A percentile compares a stretch with the other conserved stretches of the same genome.
Conservation (phyloP, 2,329 filamentous ascomycete species). For the Verticillium albo-atrum region DNA sequence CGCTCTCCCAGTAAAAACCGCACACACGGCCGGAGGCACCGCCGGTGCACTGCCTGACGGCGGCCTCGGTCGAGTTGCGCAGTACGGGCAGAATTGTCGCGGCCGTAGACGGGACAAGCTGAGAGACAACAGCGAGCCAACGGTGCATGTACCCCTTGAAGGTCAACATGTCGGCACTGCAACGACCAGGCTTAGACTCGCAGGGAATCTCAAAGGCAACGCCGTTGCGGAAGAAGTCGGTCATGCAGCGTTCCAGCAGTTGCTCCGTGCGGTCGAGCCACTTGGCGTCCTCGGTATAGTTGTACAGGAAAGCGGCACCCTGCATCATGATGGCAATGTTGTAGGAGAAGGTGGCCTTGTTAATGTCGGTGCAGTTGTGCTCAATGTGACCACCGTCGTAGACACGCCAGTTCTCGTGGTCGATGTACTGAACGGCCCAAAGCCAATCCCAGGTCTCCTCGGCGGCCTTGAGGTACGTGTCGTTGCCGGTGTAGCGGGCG, state of each 20-base stretch:
- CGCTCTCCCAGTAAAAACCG: constrained; percentile 57
- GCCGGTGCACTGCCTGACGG: constrained; percentile 58
- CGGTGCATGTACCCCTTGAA: constrained; percentile 69
- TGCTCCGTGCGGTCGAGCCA: constrained; percentile 55
- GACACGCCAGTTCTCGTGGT: constrained; percentile 54
- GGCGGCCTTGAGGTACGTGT: constrained; percentile 60
- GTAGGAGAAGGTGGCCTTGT: constrained; percentile 63
- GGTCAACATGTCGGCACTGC: constrained; percentile 66
- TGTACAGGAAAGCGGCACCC: constrained; percentile 66
- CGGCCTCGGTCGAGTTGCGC: constrained; percentile 51
- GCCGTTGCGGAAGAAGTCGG: constrained; percentile 51
- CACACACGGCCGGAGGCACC: constrained; percentile 55
- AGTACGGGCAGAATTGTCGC: constrained; percentile 54
- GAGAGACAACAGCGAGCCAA: constrained; percentile 57
- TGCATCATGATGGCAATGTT: constrained; percentile 59
- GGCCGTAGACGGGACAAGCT: constrained; percentile 57
- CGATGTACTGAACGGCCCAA: constrained; percentile 49
- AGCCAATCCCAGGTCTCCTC: constrained; percentile 58
- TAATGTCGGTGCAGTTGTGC: constrained; percentile 56
- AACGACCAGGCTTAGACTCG: constrained; percentile 49
- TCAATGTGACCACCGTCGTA: constrained; percentile 59
- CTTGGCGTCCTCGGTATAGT: constrained; percentile 49
- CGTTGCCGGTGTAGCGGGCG: constrained; percentile 64
- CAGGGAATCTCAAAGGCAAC: constrained; percentile 65
- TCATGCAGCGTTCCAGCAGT: constrained; percentile 44